phyloP scores from a whole-genome alignment of 352 stramenopile genomes.

The Phytophthora rubi region DNA sequence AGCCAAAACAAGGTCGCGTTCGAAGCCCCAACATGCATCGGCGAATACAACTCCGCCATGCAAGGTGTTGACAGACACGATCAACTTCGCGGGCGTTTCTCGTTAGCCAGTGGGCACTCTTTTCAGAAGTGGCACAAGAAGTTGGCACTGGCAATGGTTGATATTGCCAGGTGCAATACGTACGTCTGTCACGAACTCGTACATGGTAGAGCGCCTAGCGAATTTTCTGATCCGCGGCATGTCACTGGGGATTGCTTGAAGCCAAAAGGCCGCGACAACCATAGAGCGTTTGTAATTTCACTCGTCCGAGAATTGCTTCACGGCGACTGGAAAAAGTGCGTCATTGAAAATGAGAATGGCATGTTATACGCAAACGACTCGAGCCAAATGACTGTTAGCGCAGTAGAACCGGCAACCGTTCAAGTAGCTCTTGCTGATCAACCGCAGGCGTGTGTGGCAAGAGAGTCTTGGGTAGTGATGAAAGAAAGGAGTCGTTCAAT shows the following conservation, averaged over 20 bases:
- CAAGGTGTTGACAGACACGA: conserved; percentile 19
- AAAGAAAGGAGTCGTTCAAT: neutral
- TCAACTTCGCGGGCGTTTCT: neutral
- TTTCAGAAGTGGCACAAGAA: conserved; percentile 6
- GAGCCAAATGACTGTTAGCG: neutral
- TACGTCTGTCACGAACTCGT: neutral
- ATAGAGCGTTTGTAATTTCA: neutral
- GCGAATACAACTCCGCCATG: conserved; percentile 21
- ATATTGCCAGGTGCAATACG: neutral
- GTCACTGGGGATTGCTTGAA: neutral
- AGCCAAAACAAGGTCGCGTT: conserved; percentile 6
- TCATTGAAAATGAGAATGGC: neutral
- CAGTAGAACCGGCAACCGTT: too few species aligned
- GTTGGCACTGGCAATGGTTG: neutral
- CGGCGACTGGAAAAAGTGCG: neutral
- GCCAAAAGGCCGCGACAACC: neutral
- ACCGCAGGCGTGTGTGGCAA: neutral
- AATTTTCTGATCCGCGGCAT: neutral
- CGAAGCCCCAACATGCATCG: conserved; percentile 28
- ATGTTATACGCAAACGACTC: neutral
- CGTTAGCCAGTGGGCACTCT: neutral
- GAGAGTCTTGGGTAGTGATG: neutral
- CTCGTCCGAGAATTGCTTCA: neutral
- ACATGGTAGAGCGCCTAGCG: neutral
- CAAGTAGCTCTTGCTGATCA: neutral